Conservation (phyloP, 1,284 basidiomycete species). For the Anthracocystis walkeri region DNA sequence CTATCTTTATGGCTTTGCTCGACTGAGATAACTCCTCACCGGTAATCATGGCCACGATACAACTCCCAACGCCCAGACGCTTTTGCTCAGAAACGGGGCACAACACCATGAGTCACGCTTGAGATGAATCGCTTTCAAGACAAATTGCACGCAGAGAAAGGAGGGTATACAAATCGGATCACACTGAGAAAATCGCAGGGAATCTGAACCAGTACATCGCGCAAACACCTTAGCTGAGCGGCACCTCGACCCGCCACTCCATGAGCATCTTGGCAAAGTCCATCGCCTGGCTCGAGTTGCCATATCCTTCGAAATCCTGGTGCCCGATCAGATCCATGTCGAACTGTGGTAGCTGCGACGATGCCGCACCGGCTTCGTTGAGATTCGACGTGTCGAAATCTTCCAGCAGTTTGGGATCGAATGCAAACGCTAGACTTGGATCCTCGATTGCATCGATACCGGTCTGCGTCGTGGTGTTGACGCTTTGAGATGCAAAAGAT, state of each 20-base stretch:
- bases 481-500: background rate
- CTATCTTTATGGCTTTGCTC: background rate
- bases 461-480: constrained; percentile 5
- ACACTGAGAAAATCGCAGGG: background rate
- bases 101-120: background rate
- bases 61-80: too few species aligned
- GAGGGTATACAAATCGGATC: background rate
- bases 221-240: constrained; percentile 10
- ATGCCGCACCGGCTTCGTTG: background rate
- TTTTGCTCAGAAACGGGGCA: background rate
- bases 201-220: too few species aligned
- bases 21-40: too few species aligned
- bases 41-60: too few species aligned
- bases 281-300: constrained; percentile 37
- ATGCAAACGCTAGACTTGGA: constrained; percentile 9
- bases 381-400: constrained; percentile 17
- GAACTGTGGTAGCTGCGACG: constrained; percentile 27
- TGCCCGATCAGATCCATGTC: constrained; percentile 45
- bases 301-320: constrained; percentile 40
- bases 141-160: background rate
- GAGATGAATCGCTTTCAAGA: background rate
- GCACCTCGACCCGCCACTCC: constrained; percentile 45
- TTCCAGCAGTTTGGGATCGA: constrained; percentile 25
- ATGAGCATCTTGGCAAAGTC: constrained; percentile 52
- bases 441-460: constrained; percentile 1